Percentiles rank a stretch among this genome's conserved stretches.
These are phyloP conservation scores for Fusarium buxicola DNA, from an alignment of 2,329 filamentous ascomycete species.

Conservation along the genomic window DNA sequence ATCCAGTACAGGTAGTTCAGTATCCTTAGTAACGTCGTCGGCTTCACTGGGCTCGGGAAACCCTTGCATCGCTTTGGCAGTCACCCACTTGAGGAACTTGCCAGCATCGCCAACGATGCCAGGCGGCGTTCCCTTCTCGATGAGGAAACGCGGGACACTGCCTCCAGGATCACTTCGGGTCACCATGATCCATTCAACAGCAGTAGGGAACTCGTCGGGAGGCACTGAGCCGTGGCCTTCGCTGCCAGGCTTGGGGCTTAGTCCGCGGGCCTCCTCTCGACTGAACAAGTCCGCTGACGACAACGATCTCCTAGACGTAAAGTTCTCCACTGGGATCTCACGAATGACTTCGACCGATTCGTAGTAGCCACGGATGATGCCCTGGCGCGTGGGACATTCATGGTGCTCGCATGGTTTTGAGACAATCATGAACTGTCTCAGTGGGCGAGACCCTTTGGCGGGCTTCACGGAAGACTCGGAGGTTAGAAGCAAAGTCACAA, in stretches of 20 bases:
- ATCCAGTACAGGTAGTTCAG: conserved; percentile 8
- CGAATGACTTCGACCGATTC: conserved; percentile 93
- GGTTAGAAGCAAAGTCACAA: conserved; percentile 82
- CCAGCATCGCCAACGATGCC: conserved; percentile 83
- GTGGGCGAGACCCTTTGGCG: conserved; percentile 51
- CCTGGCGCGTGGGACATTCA: conserved; percentile 74
- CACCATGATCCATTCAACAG: conserved; percentile 91
- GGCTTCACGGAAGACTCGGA: conserved; percentile 64
- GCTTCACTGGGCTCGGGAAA: conserved; percentile 44
- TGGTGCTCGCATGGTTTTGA: conserved; percentile 86
- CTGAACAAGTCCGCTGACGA: conserved; percentile 48
- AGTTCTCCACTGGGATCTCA: conserved; percentile 74
- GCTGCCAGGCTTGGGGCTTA: conserved; percentile 24
- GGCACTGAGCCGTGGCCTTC: conserved; percentile 27
- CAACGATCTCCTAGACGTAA: conserved; percentile 48
- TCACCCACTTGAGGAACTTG: conserved; percentile 84
- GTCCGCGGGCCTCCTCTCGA: conserved; percentile 45
- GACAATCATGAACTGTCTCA: conserved; percentile 84
- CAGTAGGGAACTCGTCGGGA: conserved; percentile 51
- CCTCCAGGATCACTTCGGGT: conserved; percentile 90
- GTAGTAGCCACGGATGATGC: conserved; percentile 86
- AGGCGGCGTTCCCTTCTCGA: conserved; percentile 87
- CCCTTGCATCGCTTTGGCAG: conserved; percentile 53
- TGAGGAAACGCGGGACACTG: conserved; percentile 88
- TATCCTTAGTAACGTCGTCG: conserved; percentile 6